Base-by-base conservation (phyloP, 192 early-diverging fungal species). In the Radiomyces spectabilis region DNA sequence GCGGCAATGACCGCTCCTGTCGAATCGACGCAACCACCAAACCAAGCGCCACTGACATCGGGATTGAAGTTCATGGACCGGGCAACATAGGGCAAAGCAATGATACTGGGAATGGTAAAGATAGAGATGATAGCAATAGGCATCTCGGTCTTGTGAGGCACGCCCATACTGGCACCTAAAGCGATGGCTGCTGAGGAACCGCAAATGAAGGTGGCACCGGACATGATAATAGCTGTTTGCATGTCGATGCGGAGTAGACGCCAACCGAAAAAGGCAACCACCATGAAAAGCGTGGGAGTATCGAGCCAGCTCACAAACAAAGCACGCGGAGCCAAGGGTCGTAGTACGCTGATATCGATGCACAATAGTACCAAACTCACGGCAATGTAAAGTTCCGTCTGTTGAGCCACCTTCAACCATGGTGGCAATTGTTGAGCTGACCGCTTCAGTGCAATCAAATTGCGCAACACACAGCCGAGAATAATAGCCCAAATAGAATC, bases 401-500 rank as follows among this genome's bases (percentile, higher is more conserved):
- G 73, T 39, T 79, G 76, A 37, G 76, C 73, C 7, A 68, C 61
- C 47, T 79, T 79, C 21, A 79, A 59, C 71, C 73, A 75, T 6
- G 61, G 58, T 0, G 73, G 73, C 8, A 79, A 53, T 13, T 59
- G 44, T 13, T 50, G 48, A 4, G 24, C 32, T 22, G 53, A 31
- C 15, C 43, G 26, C n/a, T 40, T 33, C 22, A 44, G 22, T 1
- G 57, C 32, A 18, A 65, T 26, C 5, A 65, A 19, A 49, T 73
- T 75, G 19, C 76, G 68, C 1, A 75, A 42, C 3, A 70, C 24
- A 1, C 73, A 66, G 2, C 76, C 76, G 49, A 79, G 66, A 4
- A 79, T 33, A 46, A 78, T 78, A 13, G 76, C 76, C 76, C 76
- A 78, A 27, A 78, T 75, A 7, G 76, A 78, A 27, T 70, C 76